phyloP scores from a whole-genome alignment of 192 early-diverging fungal genomes.

The Coemansia umbellata region DNA sequence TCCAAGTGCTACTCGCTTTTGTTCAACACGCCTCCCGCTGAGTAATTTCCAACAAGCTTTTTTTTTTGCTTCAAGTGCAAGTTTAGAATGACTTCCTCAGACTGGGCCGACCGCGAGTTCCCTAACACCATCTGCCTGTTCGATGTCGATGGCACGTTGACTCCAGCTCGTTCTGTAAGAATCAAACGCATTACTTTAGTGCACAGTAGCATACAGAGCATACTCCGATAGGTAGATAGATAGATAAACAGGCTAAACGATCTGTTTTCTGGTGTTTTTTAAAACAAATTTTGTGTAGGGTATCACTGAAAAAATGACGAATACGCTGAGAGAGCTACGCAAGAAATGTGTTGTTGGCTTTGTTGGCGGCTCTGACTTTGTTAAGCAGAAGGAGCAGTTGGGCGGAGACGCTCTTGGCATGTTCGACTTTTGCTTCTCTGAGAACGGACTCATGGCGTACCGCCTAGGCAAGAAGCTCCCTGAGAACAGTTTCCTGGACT shows the following conservation, averaged over 20 bases:
- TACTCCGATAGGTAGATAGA: neutral
- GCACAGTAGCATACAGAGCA: neutral
- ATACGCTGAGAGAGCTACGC: constrained; percentile 72
- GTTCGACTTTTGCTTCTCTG: constrained; percentile 96
- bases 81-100: constrained; percentile 27
- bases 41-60: too few relatives aligned
- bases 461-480: constrained; percentile 60
- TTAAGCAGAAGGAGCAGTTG: constrained; percentile 95
- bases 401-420: constrained; percentile 64
- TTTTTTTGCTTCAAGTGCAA: too few relatives aligned
- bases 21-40: too few relatives aligned
- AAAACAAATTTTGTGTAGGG: too few relatives aligned
- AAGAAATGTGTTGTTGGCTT: constrained; percentile 93
- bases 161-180: constrained; percentile 87
- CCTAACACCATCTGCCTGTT: constrained; percentile 88
- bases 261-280: neutral
- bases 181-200: neutral
- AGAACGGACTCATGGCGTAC: constrained; percentile 97
- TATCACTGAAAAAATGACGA: constrained; percentile 73
- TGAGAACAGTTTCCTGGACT: constrained; percentile 81
- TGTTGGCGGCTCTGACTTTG: constrained; percentile 92
- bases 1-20: too few relatives aligned
- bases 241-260: neutral
- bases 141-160: constrained; percentile 97
- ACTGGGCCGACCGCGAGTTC: constrained; percentile 58